Evolutionary conservation across 73 alveolate species (phyloP).

Genomic region (Tetrahymena thermophila): DNA sequence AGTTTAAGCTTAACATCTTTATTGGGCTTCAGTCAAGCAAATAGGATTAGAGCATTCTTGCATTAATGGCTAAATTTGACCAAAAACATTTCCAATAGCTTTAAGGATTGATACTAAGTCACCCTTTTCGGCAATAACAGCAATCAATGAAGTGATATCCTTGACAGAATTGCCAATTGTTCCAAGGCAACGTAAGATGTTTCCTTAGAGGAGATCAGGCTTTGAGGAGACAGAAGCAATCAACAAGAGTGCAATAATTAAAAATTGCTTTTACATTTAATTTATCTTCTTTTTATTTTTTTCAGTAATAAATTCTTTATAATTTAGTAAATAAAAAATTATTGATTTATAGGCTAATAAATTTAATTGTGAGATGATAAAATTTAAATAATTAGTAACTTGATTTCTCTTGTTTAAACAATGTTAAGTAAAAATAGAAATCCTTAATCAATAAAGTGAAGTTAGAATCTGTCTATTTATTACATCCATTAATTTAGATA

Average conservation of each 20-base stretch:
- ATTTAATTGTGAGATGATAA: neutral
- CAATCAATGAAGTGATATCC: neutral
- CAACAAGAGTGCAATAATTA: neutral
- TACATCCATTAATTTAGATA: neutral
- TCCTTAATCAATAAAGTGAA: neutral
- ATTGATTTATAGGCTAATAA: neutral
- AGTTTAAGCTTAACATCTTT: neutral
- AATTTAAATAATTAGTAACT: neutral
- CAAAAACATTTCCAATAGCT: neutral
- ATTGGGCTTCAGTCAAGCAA: neutral
- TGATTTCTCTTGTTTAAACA: too few species aligned
- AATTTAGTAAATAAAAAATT: too few species aligned
- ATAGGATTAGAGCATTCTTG: neutral
- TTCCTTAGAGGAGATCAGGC: neutral
- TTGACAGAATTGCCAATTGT: neutral
- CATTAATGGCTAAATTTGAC: neutral
- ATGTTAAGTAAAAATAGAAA: too few species aligned
- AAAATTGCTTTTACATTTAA: neutral
- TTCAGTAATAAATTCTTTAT: too few species aligned
- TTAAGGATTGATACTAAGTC: neutral
- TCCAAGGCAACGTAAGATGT: neutral
- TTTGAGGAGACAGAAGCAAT: neutral
- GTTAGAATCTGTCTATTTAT: neutral
- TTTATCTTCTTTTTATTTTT: neutral
- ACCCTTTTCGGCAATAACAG: neutral